These are phyloP conservation scores for Ottelia alismoides DNA, from an alignment of 106 monocot species.

Conservation along the genomic window DNA sequence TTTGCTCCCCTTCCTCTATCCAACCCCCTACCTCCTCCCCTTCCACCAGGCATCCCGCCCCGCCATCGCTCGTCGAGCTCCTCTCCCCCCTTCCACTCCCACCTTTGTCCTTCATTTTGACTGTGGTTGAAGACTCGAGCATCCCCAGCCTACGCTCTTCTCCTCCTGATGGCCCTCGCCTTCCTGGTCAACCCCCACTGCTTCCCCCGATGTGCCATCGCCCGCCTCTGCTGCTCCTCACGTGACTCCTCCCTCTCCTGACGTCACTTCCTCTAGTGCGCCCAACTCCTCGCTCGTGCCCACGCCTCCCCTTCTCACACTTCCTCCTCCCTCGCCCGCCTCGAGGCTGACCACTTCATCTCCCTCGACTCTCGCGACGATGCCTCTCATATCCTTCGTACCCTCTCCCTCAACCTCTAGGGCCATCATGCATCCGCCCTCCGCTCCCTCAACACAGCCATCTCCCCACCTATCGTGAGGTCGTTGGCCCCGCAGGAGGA, in stretches of 20 bases:
- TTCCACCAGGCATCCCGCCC: too few relatives aligned
- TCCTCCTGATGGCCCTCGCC: constrained; percentile 25
- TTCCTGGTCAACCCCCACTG: constrained; percentile 34
- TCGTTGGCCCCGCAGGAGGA: constrained; percentile 47
- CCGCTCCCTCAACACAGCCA: constrained; percentile 59
- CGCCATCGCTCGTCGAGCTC: too few relatives aligned
- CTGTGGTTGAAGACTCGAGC: too few relatives aligned
- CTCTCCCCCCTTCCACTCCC: too few relatives aligned
- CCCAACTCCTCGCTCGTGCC: constrained; percentile 61
- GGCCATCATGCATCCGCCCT: constrained; percentile 52
- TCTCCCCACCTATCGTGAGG: constrained; percentile 32
- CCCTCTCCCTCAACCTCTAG: constrained; percentile 57
- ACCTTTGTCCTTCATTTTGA: too few relatives aligned
- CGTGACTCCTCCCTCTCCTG: constrained; percentile 24
- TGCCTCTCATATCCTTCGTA: constrained; percentile 56
- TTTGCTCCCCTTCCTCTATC: too few relatives aligned
- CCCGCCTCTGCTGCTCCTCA: constrained; percentile 34
- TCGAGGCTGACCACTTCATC: constrained; percentile 41
- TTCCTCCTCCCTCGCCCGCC: constrained; percentile 24
- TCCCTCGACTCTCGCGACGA: constrained; percentile 62
- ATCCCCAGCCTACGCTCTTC: constrained; percentile 19
- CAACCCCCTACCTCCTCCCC: too few relatives aligned
- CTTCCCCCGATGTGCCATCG: constrained; percentile 43
- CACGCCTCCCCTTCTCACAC: constrained; percentile 16
- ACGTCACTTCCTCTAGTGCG: constrained; percentile 79